Conservation (phyloP, 306 rosid species). For the Myrica gale region DNA sequence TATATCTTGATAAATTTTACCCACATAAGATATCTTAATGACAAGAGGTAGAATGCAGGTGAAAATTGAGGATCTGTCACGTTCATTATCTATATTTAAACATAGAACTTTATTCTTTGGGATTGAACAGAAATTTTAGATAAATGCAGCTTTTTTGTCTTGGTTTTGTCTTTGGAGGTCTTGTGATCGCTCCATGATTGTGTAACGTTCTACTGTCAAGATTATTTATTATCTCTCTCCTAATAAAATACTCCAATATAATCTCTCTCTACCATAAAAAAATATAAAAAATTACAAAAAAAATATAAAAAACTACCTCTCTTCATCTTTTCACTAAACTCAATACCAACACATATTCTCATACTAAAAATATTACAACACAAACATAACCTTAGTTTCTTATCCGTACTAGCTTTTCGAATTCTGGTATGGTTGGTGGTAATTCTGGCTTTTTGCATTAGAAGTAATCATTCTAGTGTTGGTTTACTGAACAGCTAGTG, state of each 20-base stretch:
- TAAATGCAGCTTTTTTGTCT: not conserved
- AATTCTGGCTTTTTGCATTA: not conserved
- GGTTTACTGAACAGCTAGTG: not conserved
- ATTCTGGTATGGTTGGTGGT: not conserved
- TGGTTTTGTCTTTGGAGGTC: not conserved
- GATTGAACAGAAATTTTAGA: not conserved
- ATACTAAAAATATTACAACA: no score
- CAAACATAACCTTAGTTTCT: no score
- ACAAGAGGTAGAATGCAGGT: conserved; percentile 19
- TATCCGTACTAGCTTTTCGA: not conserved
- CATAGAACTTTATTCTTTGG: conserved; percentile 24
- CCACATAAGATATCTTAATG: conserved; percentile 5
- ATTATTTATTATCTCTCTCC: no score
- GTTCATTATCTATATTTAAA: not conserved
- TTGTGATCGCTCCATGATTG: not conserved
- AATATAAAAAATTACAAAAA: no score
- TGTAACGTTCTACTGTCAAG: not conserved
- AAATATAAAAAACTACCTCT: no score
- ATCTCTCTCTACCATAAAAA: no score
- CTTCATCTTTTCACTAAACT: no score
- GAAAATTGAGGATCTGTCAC: conserved; percentile 10
- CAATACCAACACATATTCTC: no score
- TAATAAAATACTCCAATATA: no score
- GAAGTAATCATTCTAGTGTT: not conserved
- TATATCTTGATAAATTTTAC: conserved; percentile 18